phyloP scores from a whole-genome alignment of 1,284 basidiomycete species.

The Pseudozyma hubeiensis region DNA sequence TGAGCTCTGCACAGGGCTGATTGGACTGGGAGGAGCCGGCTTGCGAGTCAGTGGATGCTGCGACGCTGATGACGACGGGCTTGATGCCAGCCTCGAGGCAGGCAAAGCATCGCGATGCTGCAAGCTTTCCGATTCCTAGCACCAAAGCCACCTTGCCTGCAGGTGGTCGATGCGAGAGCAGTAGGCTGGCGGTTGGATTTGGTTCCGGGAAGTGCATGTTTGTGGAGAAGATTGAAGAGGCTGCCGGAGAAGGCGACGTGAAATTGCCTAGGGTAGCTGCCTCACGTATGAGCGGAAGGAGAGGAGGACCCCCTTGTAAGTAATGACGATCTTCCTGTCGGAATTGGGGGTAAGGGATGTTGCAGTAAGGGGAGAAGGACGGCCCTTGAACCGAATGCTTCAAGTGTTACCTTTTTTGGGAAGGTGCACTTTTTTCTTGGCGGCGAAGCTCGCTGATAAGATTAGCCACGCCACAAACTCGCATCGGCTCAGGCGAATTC shows the following conservation, averaged over 20 bases:
- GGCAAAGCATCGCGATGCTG: slow-evolving; percentile 82
- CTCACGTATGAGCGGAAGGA: neutral
- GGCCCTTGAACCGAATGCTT: no score
- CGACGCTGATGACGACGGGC: slow-evolving; percentile 75
- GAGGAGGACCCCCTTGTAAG: neutral
- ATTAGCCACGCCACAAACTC: slow-evolving; percentile 14
- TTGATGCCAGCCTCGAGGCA: slow-evolving; percentile 83
- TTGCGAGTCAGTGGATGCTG: neutral
- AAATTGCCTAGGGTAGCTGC: neutral
- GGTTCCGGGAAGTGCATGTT: slow-evolving; percentile 28
- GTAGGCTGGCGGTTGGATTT: slow-evolving; percentile 41
- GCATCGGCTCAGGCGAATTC: slow-evolving; percentile 1
- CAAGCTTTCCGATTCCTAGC: slow-evolving; percentile 80
- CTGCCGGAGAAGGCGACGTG: slow-evolving; percentile 4
- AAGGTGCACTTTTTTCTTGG: slow-evolving; percentile 4
- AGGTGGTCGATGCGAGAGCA: slow-evolving; percentile 50
- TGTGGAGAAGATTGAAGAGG: slow-evolving; percentile 3
- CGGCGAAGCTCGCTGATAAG: slow-evolving; percentile 23
- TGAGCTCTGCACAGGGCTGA: slow-evolving; percentile 75
- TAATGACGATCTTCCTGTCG: no score
- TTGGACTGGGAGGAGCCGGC: neutral
- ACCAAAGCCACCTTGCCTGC: slow-evolving; percentile 71
- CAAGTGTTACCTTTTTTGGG: no score
- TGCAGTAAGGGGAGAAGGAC: no score
- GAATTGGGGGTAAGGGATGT: no score